Percentiles rank a stretch among this genome's conserved stretches.
Evolutionary conservation across 2,329 filamentous ascomycete species (phyloP).

Genomic region (Fusarium decemcellulare): DNA sequence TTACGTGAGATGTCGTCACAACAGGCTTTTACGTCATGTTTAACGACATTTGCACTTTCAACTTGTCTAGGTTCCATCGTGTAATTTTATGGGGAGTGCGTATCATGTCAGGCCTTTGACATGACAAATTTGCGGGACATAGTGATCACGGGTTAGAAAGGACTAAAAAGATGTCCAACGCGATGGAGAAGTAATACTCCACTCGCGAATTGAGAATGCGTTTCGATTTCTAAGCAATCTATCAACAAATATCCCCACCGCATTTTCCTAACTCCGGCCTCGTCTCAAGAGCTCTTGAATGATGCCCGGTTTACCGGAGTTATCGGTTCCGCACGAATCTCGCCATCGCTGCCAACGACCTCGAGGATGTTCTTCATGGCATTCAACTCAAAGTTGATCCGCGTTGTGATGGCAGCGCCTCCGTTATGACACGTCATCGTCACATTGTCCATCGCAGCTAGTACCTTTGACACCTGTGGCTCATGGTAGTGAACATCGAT

Average conservation of each 20-base stretch:
- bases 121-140: no score
- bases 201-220: no score
- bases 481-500: slow-evolving; percentile 70
- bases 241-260: background rate
- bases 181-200: no score
- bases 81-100: no score
- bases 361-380: slow-evolving; percentile 36
- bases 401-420: slow-evolving; percentile 54
- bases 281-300: slow-evolving; percentile 8
- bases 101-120: no score
- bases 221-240: background rate
- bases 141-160: no score
- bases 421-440: slow-evolving; percentile 56
- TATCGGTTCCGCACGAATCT: slow-evolving; percentile 26
- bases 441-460: slow-evolving; percentile 57
- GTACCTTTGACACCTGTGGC: slow-evolving; percentile 58
- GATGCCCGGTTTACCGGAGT: slow-evolving; percentile 32
- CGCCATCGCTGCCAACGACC: slow-evolving; percentile 43
- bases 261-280: background rate
- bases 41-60: no score
- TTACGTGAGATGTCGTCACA: no score
- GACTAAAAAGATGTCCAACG: no score
- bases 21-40: no score
- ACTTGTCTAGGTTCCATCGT: no score
- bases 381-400: slow-evolving; percentile 57